Base-by-base conservation (phyloP, 371 early-diverging fungal species). In the Rhizopus delemar region DNA sequence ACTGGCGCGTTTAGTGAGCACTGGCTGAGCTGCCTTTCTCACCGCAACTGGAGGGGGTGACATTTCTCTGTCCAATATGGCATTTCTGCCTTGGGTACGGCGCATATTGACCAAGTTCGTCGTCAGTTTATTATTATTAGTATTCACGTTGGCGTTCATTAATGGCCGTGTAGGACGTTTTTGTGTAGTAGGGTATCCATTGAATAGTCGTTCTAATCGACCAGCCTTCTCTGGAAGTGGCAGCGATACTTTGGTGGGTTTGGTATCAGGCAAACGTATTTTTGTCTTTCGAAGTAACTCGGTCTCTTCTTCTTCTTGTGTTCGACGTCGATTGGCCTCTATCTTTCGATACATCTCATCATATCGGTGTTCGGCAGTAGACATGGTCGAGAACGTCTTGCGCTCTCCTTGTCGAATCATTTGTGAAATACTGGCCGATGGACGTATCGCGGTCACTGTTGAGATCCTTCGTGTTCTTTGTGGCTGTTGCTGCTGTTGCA, bases 331-430 rank as follows among this genome's bases (percentile, higher is more conserved):
- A 8, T 52, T 57, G 43, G 41, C 53, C 1, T 64, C 67, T 13
- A 68, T 62, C 34, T 70, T 73, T 53, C 69, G 73, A 56, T 80
- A 80, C 6, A 80, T 29, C 22, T 77, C 76, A 33, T 80, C 80
- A 46, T 80, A 80, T 48, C 77, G 77, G 41, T 66, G 69, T 54
- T 80, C 80, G 29, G 77, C 70, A 5, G 73, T 70, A 5, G 80
- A 80, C 50, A 75, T 63, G 35, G 72, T 66, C 1, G 80, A 80
- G 50, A 77, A 77, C 0, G 80, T 75, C 15, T 52, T 62, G 3
- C 80, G 69, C 22, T 79, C 77, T 1, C 73, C 73, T 38, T 77
- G 74, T 3, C 78, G 73, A 13, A 72, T 69, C 69, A 78, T 72
- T 49, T 78, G 78, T n/a, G 78, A 78, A 6, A 75, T 53, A 48